A percentile compares a stretch with the other conserved stretches of the same genome.
phyloP scores from a whole-genome alignment of 495 filamentous ascomycete genomes.

The Aspergillus indologenus region DNA sequence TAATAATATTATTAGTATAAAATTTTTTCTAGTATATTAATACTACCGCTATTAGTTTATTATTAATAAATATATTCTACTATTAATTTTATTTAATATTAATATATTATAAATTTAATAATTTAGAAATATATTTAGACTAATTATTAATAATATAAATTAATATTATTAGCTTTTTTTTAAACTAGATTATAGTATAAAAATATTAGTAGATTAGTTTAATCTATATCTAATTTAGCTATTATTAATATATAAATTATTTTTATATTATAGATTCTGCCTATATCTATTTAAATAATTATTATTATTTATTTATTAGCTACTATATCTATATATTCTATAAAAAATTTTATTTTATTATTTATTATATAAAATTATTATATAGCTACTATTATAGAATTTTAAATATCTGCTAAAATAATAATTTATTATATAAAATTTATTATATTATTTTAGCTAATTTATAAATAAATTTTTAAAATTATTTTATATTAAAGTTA shows the following conservation, averaged over 20 bases:
- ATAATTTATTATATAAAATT: background rate
- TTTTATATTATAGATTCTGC: background rate
- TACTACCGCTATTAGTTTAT: background rate
- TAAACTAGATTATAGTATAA: background rate
- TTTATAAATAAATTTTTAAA: background rate
- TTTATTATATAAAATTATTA: background rate
- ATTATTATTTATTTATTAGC: slow-evolving; percentile 1
- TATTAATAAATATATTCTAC: slow-evolving; percentile 1
- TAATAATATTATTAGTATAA: slow-evolving; percentile 1
- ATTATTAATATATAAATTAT: background rate
- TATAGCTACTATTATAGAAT: background rate
- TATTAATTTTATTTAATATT: background rate
- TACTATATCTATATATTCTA: slow-evolving; percentile 1
- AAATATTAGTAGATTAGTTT: background rate
- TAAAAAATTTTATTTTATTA: too few species aligned
- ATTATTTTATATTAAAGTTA: background rate
- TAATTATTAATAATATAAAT: background rate
- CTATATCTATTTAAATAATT: slow-evolving; percentile 1
- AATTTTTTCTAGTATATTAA: background rate
- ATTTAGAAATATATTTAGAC: background rate
- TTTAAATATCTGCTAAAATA: background rate
- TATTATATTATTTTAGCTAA: background rate
- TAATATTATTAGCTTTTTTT: background rate
- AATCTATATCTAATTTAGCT: background rate
- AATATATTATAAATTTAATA: background rate